Evolutionary conservation across 2,329 filamentous ascomycete genomes (phyloP).

Genomic region (Pseudogymnoascus sp.): DNA sequence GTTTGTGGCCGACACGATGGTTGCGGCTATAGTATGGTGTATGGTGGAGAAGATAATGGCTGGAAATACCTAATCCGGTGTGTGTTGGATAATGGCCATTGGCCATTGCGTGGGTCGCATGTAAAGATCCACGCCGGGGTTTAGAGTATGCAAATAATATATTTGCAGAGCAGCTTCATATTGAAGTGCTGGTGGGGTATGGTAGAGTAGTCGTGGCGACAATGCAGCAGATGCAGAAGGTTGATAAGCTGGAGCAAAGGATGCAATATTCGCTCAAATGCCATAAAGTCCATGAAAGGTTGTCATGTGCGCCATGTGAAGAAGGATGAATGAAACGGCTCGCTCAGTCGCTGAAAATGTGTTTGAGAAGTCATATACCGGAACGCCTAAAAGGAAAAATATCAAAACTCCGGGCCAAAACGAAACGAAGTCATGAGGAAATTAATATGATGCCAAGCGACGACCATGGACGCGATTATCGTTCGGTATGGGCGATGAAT

Average conservation of each 20-base stretch:
- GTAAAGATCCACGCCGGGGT: neutral
- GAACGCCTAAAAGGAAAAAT: conserved; percentile 10
- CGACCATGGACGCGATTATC: conserved; percentile 46
- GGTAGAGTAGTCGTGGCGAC: conserved; percentile 2
- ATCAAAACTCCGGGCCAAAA: neutral
- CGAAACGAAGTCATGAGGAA: conserved; percentile 10
- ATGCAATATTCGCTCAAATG: conserved; percentile 4
- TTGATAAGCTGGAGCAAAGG: conserved; percentile 1
- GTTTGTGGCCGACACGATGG: conserved; percentile 3
- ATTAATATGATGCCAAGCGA: conserved; percentile 57
- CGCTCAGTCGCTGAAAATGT: conserved; percentile 9
- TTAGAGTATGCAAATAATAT: neutral
- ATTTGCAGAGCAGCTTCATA: conserved; percentile 6
- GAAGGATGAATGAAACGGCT: conserved; percentile 1
- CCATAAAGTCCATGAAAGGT: neutral
- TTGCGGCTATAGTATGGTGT: neutral
- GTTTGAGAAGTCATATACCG: conserved; percentile 9
- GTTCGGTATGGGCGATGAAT: conserved; percentile 35
- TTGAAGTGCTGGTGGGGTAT: neutral
- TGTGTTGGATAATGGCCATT: neutral
- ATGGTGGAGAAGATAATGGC: neutral
- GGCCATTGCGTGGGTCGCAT: neutral
- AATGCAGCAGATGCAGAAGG: neutral
- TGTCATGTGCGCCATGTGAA: conserved; percentile 4
- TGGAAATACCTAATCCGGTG: neutral